Base-by-base conservation (phyloP, 306 rosid species). In the Cicer cuneatum region DNA sequence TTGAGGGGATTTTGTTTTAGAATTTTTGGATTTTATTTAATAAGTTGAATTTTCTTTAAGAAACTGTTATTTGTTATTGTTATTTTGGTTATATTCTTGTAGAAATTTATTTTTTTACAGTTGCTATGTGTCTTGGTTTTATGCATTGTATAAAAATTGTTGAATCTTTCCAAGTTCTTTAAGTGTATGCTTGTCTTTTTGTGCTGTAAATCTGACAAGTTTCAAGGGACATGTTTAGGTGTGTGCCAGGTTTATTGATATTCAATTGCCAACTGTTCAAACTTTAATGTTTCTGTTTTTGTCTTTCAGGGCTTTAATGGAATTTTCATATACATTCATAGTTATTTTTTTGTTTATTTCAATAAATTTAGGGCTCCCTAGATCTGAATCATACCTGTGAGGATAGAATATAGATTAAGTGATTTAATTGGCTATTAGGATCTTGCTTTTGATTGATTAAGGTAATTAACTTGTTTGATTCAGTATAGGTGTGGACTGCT, bases 301-400 rank as follows among this genome's bases (percentile, higher is more conserved):
- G 83, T 43, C 6, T 74, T 52, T 79, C 63, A 29, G 72, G 63
- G 75, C 18, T 79, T 80, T 60, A 48, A 63, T 65, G 76, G 66
- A 82, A 46, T 71, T 82, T 75, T 66, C 21, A 4, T 38, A 14
- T 49, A 46, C 67, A 77, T 65, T 59, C 74, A 45, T 65, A 65
- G 68, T 71, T 24, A 2, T 24, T 24, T 24, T 59, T 33, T 67
- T 82, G 24, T 12, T 80, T 66, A 60, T 21, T 42, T 69, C 66
- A 18, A 11, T 37, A 66, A 45, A 69, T 8, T 66, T 63, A 57
- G 79, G 54, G 37, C 58, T 63, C 65, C 35, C 71, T 78, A 78
- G 90, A 88, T 92, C 90, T 85, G 87, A 85, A 81, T 67, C 80
- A 54, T 29, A 48, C 40, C 60, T 29, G 71, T 39, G 66, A 73